These are phyloP conservation scores for Beauveria caledonica DNA, from an alignment of 2,329 filamentous ascomycete genomes.

Conservation along the genomic window DNA sequence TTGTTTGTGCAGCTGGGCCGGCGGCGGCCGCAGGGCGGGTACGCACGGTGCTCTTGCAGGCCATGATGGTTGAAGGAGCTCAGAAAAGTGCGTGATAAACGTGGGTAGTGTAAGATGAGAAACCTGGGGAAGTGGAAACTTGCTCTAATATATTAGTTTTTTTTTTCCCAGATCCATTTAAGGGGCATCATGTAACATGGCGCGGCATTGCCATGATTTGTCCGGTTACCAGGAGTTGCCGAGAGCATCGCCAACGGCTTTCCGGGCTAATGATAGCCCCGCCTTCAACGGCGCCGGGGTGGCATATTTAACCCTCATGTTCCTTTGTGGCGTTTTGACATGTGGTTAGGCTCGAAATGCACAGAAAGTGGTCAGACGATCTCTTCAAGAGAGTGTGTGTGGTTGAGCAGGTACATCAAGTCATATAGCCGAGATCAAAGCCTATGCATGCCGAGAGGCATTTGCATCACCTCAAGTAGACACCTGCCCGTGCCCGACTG, in stretches of 20 bases:
- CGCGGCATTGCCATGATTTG: background rate
- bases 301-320: background rate
- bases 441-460: background rate
- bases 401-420: background rate
- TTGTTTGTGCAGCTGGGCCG: background rate
- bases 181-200: background rate
- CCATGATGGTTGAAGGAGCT: background rate
- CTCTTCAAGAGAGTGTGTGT: background rate
- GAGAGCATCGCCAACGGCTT: conserved; percentile 6
- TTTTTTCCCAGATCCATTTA: background rate
- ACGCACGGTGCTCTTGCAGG: background rate
- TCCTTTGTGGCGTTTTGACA: background rate
- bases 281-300: background rate
- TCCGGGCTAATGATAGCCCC: background rate
- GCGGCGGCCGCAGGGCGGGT: background rate
- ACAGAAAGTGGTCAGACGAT: background rate
- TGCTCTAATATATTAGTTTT: background rate
- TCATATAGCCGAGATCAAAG: background rate
- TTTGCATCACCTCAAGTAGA: background rate
- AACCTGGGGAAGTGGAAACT: background rate
- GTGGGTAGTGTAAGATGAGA: background rate
- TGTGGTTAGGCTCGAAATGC: background rate
- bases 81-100: background rate
- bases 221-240: background rate
- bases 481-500: background rate